phyloP scores from a whole-genome alignment of 257 asterid genomes.

The Anisodus acutangulus region DNA sequence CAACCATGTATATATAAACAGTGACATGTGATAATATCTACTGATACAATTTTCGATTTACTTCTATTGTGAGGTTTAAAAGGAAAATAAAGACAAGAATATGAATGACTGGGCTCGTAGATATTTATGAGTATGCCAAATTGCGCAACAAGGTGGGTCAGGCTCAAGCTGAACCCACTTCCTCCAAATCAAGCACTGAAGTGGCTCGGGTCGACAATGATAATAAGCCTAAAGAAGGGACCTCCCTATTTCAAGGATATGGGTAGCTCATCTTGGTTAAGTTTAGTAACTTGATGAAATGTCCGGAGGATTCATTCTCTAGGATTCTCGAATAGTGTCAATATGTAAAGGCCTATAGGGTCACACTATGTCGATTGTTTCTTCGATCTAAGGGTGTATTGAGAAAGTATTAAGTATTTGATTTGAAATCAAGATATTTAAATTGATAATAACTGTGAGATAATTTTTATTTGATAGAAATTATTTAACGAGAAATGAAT shows the following conservation, averaged over 20 bases:
- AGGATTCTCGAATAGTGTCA: conserved; percentile 36
- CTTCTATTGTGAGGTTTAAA: not conserved
- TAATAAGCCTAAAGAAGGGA: not conserved
- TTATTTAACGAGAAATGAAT: too few relatives aligned
- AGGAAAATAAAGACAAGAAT: not conserved
- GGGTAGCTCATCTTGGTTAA: conserved; percentile 38
- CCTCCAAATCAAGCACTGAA: conserved; percentile 30
- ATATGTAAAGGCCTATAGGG: too few relatives aligned
- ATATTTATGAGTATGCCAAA: conserved; percentile 54
- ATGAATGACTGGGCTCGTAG: conserved; percentile 55
- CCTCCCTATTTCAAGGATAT: too few relatives aligned
- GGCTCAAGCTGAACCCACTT: conserved; percentile 7
- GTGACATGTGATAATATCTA: not conserved
- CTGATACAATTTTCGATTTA: not conserved
- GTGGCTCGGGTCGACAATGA: not conserved
- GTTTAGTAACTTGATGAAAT: conserved; percentile 27
- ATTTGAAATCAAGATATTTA: too few relatives aligned
- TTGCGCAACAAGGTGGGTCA: conserved; percentile 38
- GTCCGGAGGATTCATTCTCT: conserved; percentile 55
- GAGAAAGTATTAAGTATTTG: too few relatives aligned
- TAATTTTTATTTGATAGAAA: too few relatives aligned
- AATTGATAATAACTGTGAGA: too few relatives aligned
- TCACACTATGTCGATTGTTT: too few relatives aligned
- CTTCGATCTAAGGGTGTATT: too few relatives aligned
- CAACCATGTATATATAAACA: not conserved